Percentiles rank a stretch among this genome's conserved stretches.
phyloP scores from a whole-genome alignment of 2,329 filamentous ascomycete genomes.

The Fusarium temperatum region DNA sequence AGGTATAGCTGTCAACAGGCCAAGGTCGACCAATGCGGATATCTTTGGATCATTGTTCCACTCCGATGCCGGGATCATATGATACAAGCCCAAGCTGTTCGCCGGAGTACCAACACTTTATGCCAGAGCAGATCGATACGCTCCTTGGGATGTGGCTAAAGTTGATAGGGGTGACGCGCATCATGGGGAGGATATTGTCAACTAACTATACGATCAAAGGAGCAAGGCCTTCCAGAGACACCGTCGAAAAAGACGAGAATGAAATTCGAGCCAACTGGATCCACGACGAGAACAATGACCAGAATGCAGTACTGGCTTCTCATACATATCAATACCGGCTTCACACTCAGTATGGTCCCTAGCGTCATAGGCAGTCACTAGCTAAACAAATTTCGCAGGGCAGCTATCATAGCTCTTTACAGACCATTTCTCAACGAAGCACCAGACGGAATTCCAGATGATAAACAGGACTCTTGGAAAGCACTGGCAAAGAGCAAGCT shows the following conservation, averaged over 20 bases:
- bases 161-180: not conserved
- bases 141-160: not conserved
- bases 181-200: not conserved
- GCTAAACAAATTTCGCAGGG: not conserved
- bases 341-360: not conserved
- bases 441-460: not conserved
- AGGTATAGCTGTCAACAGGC: slow-evolving; percentile 21
- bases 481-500: not conserved
- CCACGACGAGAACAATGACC: not conserved
- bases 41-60: slow-evolving; percentile 13
- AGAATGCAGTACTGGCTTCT: not conserved
- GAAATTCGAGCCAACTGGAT: not conserved
- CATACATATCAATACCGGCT: not conserved
- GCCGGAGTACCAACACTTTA: not conserved
- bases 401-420: not conserved
- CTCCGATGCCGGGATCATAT: not conserved
- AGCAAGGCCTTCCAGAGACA: not conserved
- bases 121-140: not conserved
- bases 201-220: not conserved
- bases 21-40: slow-evolving; percentile 23
- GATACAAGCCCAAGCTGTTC: not conserved
- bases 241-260: not conserved
- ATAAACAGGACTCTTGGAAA: not conserved
- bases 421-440: not conserved
- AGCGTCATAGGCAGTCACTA: not conserved